Base-by-base conservation (phyloP, 176 grass and related monocot species). In the Ensete ventricosum region DNA sequence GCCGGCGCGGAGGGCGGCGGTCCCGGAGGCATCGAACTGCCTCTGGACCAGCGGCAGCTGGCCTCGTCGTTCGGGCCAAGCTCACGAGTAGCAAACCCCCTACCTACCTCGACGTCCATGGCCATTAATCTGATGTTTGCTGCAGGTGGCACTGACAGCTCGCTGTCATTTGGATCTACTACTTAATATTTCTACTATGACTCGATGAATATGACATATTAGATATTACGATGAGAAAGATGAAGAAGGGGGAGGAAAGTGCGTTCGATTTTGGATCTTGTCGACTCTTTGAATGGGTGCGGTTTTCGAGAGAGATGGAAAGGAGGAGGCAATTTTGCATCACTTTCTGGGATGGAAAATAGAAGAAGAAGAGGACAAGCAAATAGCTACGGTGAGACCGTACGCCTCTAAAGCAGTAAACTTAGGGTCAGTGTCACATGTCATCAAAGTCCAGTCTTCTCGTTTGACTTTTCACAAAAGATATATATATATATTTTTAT, bases 1-100 rank as follows among this genome's bases (percentile, higher is more conserved):
- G 85, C 94, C 94, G 20, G 88, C 94, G 53, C 80, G 82, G 20
- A 80, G 83, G 1, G 90, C 84, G 0, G 73, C 75, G 0, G 48
- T 73, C 14, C 75, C 63, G 1, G 50, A 72, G 8, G 77, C 72
- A 2, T 66, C 81, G 9, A 23, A 22, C 69, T 72, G 69, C 50
- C 53, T 72, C 50, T 72, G 50, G 69, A 52, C 48, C 49, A 53
- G 50, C 9, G 19, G 69, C 69, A 10, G 69, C 29, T 13, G 34
- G 17, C 13, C 48, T 2, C 68, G 63, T 6, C 34, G 34, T 43
- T 43, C 34, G 34, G 34, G 34, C 34, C 34, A 3, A 6, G 3
- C 34, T 43, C 34, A 43, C 34, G 34, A 43, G 34, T 43, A 43
- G 34, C 4, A 43, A 43, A 43, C 4, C 34, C 34, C 24, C 24